Percentiles rank a stretch among this genome's conserved stretches.
Evolutionary conservation across 1,284 basidiomycete genomes (phyloP).

Genomic region (Rhodotorula sp.): DNA sequence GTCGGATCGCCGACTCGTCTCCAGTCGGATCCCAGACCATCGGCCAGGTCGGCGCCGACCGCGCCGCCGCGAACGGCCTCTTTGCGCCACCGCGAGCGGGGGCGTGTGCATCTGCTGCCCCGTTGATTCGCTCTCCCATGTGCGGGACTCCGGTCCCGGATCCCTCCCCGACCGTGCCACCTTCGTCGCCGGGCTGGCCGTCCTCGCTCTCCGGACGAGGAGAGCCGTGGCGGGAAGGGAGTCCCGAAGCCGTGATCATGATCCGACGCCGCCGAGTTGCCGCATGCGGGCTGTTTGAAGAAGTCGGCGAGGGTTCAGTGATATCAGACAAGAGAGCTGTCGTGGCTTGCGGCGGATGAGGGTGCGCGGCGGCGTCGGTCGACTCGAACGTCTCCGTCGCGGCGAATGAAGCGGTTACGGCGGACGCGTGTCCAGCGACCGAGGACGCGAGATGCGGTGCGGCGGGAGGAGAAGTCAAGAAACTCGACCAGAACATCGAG

Average conservation of each 20-base stretch:
- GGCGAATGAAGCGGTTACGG: neutral
- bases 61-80: too few relatives aligned
- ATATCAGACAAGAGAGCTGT: neutral
- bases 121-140: neutral
- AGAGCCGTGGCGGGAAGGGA: slow-evolving; percentile 3
- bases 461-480: slow-evolving; percentile 5
- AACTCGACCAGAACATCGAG: slow-evolving; percentile 8
- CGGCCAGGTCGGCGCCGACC: slow-evolving; percentile 4
- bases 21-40: slow-evolving; percentile 4
- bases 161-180: neutral
- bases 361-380: neutral
- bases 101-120: too few relatives aligned
- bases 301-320: neutral
- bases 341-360: neutral
- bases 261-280: neutral
- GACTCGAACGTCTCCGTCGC: neutral
- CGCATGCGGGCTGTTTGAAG: neutral
- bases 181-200: neutral
- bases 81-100: too few relatives aligned
- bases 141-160: neutral
- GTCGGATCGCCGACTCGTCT: slow-evolving; percentile 3
- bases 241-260: slow-evolving; percentile 3
- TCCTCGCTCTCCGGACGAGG: neutral
- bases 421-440: neutral
- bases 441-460: neutral